A percentile compares a stretch with the other conserved stretches of the same genome.
Conservation (phyloP, 2,329 filamentous ascomycete species). For the Aureobasidium zeae region DNA sequence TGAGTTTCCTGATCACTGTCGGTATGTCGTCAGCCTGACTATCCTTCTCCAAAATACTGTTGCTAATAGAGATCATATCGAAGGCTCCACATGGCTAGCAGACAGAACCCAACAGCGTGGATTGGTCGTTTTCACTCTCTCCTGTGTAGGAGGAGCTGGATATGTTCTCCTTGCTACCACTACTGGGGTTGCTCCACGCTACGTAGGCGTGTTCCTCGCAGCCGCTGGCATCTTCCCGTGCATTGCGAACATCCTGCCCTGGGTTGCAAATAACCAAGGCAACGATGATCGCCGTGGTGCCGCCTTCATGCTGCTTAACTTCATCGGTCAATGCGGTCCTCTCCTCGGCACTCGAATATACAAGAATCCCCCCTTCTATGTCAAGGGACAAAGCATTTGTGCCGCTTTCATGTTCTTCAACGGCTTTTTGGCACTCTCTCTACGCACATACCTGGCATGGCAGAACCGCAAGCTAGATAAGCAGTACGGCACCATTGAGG, state of each 20-base stretch:
- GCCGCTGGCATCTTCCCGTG: constrained; percentile 23
- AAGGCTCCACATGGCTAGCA: constrained; percentile 48
- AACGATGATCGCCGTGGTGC: constrained; percentile 19
- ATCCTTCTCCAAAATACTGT: too few species aligned
- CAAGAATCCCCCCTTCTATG: constrained; percentile 42
- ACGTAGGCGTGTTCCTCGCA: constrained; percentile 29
- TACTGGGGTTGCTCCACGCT: constrained; percentile 41
- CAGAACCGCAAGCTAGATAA: constrained; percentile 52
- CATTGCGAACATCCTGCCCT: constrained; percentile 21
- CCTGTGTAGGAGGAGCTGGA: constrained; percentile 49
- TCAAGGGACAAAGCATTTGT: constrained; percentile 50
- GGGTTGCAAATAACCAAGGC: constrained; percentile 24
- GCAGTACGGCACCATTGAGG: constrained; percentile 31
- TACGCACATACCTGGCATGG: constrained; percentile 46
- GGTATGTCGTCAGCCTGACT: too few species aligned
- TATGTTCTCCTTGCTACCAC: constrained; percentile 57
- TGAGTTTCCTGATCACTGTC: constrained; percentile 56
- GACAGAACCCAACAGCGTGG: constrained; percentile 58
- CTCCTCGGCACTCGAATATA: constrained; percentile 46
- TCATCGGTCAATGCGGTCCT: constrained; percentile 73
- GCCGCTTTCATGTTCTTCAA: constrained; percentile 53
- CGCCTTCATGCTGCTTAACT: constrained; percentile 39
- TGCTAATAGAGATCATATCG: constrained; percentile 22
- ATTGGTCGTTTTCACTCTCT: constrained; percentile 48
- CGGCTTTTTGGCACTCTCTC: constrained; percentile 41